phyloP scores from a whole-genome alignment of 495 filamentous ascomycete genomes.

The Ascobolus immersus region DNA sequence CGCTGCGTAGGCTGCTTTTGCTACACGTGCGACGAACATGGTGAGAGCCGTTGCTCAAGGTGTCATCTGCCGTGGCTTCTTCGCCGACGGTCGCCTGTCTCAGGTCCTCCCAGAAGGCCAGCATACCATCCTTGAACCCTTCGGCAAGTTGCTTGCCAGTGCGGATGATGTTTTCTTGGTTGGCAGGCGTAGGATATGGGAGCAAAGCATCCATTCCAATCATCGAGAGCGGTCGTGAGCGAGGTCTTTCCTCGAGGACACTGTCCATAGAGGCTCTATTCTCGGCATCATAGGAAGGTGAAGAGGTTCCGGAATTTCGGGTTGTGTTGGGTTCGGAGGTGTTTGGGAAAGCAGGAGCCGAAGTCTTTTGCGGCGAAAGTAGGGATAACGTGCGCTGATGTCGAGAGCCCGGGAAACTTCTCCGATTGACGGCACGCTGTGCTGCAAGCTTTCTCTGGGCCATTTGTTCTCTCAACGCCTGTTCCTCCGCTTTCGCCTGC shows the following conservation, averaged over 20 bases:
- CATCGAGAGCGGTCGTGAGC: constrained; percentile 8
- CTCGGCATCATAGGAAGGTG: neutral
- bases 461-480: constrained; percentile 18
- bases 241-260: constrained; percentile 12
- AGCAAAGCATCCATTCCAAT: constrained; percentile 17
- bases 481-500: constrained; percentile 8
- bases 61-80: no score
- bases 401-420: constrained; percentile 24
- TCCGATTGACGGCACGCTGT: constrained; percentile 10
- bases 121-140: constrained; percentile 71
- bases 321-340: constrained; percentile 3
- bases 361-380: constrained; percentile 15
- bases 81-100: constrained; percentile 87
- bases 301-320: neutral
- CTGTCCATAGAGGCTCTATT: constrained; percentile 10
- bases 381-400: constrained; percentile 64
- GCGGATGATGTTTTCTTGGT: constrained; percentile 29
- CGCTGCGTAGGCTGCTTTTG: neutral
- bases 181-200: constrained; percentile 6
- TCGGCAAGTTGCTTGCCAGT: constrained; percentile 71
- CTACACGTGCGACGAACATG: neutral
- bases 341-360: constrained; percentile 18
- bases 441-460: constrained; percentile 31
- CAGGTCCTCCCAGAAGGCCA: constrained; percentile 90
- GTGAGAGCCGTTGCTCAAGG: no score